These are phyloP conservation scores for Sporisorium exsertum DNA, from an alignment of 1,284 basidiomycete species.

Conservation along the genomic window DNA sequence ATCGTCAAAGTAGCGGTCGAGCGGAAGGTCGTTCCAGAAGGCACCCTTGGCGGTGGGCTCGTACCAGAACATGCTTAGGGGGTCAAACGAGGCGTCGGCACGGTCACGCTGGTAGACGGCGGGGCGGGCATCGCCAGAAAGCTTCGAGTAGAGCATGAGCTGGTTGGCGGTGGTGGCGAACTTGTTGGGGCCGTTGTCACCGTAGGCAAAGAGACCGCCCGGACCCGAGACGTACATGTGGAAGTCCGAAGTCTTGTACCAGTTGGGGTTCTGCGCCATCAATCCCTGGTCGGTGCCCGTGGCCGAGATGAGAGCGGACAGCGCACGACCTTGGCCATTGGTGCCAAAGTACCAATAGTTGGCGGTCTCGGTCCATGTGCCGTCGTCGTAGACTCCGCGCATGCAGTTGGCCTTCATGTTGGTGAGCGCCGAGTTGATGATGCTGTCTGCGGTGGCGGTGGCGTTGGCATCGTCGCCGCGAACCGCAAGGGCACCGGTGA, in stretches of 20 bases:
- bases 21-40: constrained; percentile 86
- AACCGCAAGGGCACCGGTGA: constrained; percentile 89
- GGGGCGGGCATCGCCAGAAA: constrained; percentile 75
- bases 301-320: constrained; percentile 83
- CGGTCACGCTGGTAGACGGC: constrained; percentile 93
- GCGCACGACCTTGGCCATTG: constrained; percentile 91
- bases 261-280: constrained; percentile 72
- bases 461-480: constrained; percentile 79
- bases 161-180: constrained; percentile 74
- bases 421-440: constrained; percentile 78
- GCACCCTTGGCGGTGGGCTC: constrained; percentile 83
- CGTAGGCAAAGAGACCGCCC: constrained; percentile 89
- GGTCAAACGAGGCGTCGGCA: constrained; percentile 81
- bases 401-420: constrained; percentile 87
- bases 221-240: constrained; percentile 90
- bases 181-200: constrained; percentile 96
- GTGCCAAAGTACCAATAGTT: constrained; percentile 78
- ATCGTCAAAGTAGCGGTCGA: constrained; percentile 83
- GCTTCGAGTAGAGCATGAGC: constrained; percentile 61
- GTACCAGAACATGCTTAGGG: constrained; percentile 98
- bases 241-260: constrained; percentile 82
- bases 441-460: constrained; percentile 77
- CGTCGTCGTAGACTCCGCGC: constrained; percentile 75
- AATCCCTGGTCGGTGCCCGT: constrained; percentile 86
- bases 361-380: constrained; percentile 93